Evolutionary conservation across 805 yeast genomes (phyloP), one percentile per base, ranked within the genome.

Genomic region (Hanseniaspora thailandica): DNA sequence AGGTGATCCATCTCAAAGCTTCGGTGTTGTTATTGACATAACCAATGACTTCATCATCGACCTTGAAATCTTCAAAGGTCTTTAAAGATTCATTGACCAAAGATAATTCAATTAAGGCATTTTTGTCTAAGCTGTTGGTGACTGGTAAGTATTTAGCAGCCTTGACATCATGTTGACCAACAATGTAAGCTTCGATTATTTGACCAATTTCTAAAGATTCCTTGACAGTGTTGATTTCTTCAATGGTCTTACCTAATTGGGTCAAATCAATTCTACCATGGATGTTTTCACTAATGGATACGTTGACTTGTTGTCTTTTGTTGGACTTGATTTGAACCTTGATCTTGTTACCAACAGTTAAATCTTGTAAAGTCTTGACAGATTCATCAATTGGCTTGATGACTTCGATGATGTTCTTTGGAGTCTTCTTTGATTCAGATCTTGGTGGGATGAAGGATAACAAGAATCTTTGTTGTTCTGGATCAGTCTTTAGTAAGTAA

Each of bases 211-310:
- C 70, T 70, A 81, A 85, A 5, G 6, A 6, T 38, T 70, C 67
- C 1, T 75, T 62, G 43, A 86, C 71, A 31, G 95, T 94, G 51
- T 72, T 67, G 45, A 88, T 82, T 28, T 78, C 82, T 2, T 69
- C 66, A 56, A 70, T 66, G 0, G 65, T 59, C 51, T 77, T 80
- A 66, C 77, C 84, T 38, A 84, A 69, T 66, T 87, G 84, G 17
- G 88, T 76, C 17, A 82, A 72, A 60, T 86, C 95, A 55, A 89
- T 68, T 63, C 94, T 77, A 36, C 95, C 97, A 60, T 78, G 84
- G 56, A 80, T 71, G 62, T 84, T 81, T 56, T 83, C 93, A 51
- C 93, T 88, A 45, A 88, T 70, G 47, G 76, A 76, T 19, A 89
- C 84, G 60, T 81, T 81, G 59, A 89, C 69, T 68, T 86, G 93